Evolutionary conservation across 768 basidiomycete genomes (phyloP).

Genomic region (Calocera viscosa): DNA sequence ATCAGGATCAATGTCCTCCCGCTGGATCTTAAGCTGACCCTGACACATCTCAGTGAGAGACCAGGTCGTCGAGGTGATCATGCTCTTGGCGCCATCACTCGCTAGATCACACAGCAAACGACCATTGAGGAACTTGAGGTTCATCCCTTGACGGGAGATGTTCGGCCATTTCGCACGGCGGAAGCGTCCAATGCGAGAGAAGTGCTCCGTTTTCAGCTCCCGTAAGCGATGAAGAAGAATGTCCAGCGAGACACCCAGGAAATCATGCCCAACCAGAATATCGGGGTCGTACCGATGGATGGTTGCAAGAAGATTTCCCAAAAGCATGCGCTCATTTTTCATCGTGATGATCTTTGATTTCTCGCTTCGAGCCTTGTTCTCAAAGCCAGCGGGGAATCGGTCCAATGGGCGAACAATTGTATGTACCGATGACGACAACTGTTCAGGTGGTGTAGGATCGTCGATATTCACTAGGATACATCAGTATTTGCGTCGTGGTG

Average conservation of each 20-base stretch:
- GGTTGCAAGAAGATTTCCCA: constrained; percentile 54
- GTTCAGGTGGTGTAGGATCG: constrained; percentile 81
- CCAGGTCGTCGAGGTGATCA: constrained; percentile 98
- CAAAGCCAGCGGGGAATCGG: constrained; percentile 74
- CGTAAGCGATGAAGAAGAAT: constrained; percentile 83
- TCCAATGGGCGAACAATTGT: constrained; percentile 87
- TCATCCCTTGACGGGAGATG: constrained; percentile 71
- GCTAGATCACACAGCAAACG: constrained; percentile 84
- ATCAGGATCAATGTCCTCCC: constrained; percentile 92
- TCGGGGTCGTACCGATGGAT: constrained; percentile 86
- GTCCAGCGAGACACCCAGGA: constrained; percentile 78
- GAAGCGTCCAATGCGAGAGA: constrained; percentile 88
- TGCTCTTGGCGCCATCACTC: constrained; percentile 91
- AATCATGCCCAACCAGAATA: constrained; percentile 88
- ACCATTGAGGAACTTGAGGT: constrained; percentile 71
- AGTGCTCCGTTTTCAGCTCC: constrained; percentile 81
- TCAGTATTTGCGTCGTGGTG: not conserved
- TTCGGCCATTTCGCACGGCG: constrained; percentile 61
- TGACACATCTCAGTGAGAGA: constrained; percentile 94
- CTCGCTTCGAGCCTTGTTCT: constrained; percentile 46
- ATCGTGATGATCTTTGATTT: constrained; percentile 54
- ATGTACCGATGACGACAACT: constrained; percentile 66
- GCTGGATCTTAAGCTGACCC: constrained; percentile 69
- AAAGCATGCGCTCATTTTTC: constrained; percentile 71
- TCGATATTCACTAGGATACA: constrained; percentile 61